Percentiles rank a stretch among this genome's conserved stretches.
Conservation (phyloP, 2,329 filamentous ascomycete genomes). For the Rutstroemia sp. region DNA sequence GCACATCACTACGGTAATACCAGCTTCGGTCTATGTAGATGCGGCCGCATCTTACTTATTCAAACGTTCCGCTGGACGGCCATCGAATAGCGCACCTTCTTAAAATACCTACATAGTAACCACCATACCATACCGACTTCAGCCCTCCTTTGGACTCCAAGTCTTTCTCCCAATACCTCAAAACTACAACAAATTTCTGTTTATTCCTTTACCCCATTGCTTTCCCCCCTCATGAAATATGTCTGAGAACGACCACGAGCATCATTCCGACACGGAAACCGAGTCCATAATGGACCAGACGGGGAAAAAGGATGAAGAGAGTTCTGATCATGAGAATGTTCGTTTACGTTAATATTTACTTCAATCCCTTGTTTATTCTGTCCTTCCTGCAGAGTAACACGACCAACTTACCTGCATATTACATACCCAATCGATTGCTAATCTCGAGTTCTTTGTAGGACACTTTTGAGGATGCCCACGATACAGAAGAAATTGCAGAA, state of each 20-base stretch:
- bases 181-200: not conserved
- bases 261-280: not conserved
- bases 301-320: not conserved
- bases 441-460: conserved; percentile 42
- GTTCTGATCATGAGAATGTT: not conserved
- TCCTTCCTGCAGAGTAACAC: conserved; percentile 15
- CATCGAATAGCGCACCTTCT: too few relatives aligned
- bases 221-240: not conserved
- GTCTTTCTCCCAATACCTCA: not conserved
- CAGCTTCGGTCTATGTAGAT: too few relatives aligned
- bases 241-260: not conserved
- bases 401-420: conserved; percentile 10
- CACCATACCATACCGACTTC: too few relatives aligned
- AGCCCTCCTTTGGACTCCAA: too few relatives aligned
- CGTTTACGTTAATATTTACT: not conserved
- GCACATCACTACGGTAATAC: too few relatives aligned
- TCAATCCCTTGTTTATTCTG: not conserved
- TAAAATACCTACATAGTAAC: too few relatives aligned
- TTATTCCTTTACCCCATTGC: not conserved
- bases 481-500: conserved; percentile 33
- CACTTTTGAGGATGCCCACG: conserved; percentile 76
- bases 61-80: too few relatives aligned
- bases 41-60: too few relatives aligned
- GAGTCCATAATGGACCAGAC: not conserved
- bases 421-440: conserved; percentile 9